Evolutionary conservation across 306 rosid species (phyloP), one percentile per base, ranked within the genome.

Genomic region (Sesbania bispinosa): DNA sequence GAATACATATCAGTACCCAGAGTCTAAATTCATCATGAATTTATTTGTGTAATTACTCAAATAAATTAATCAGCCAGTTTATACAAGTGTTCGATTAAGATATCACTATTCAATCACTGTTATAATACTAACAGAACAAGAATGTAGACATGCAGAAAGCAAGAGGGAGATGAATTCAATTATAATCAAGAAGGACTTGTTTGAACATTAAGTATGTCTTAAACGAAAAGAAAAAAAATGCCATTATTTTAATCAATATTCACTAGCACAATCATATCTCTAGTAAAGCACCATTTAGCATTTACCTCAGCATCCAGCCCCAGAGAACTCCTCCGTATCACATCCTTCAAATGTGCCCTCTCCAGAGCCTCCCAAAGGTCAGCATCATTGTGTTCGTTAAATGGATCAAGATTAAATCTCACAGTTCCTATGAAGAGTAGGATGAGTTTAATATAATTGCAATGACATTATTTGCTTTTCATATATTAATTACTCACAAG

Each of bases 341-440:
- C 96, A 73, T 89, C 98, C 84, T 89, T 94, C 50, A 90, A 83
- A 83, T 90, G 88, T 50, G 97, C 96, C 77, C 95, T 85, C 83
- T 94, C 94, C 41, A 94, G 74, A 54, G 96, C 94, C 85, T 90
- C 96, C 98, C 98, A 94, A 60, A 90, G 89, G 77, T 94, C 94
- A 89, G 96, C 85, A 79, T 90, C 97, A 64, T 80, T 87, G 69
- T 94, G 94, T 57, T 90, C 97, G 59, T 58, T 52, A 51, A 94
- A 94, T 24, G 98, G 96, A 80, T 94, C 97, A 15, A 94, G 94
- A 76, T 94, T 94, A 53, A 90, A 94, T 57, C 97, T 85, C 51
- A 90, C 87, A 14, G 96, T 87, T 69, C 98, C 98, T 94, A 62
- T 7, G 35, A 77, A 47, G 63, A 1, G 62, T 29, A 55, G 75